Evolutionary conservation across 139 green algal species (phyloP), one percentile per base, ranked within the genome.

Genomic region (Deuterostichococcus epilithicus): DNA sequence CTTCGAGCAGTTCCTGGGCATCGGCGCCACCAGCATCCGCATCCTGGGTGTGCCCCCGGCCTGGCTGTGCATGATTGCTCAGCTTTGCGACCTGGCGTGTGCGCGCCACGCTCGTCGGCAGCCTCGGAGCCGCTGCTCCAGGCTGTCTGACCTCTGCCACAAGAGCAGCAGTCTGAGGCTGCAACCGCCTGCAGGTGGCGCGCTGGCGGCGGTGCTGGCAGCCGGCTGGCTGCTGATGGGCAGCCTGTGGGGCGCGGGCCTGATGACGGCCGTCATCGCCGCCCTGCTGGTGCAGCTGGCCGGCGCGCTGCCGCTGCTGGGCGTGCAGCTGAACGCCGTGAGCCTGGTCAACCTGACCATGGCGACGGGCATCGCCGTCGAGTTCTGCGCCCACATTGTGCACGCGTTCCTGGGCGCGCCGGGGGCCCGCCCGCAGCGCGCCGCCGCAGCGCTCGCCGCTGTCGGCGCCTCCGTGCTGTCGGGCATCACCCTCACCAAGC

Each of bases 1-100:
- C 82, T 98, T 98, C 73, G 92, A 98, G 88, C 93, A 97, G 86
- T 97, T 97, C 84, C 85, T 97, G 34, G 76, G 77, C 63, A 84
- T 93, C 20, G 73, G 34, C 3, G 52, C 18, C 52, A 63, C 52
- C 20, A 28, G 13, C 13, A 28, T 63, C 3, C 52, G 52, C 52
- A 13, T 89, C 69, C 80, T 90, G 69, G 76, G 73, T 20, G 80
- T 42, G 4, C 80, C 78, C n/a, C 75, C 68, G 13, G 4, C 75
- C 68, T 76, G 8, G 75, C 83, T 18, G 74, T 86, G n/a, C n/a
- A n/a, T n/a, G n/a, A n/a, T n/a, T n/a, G n/a, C n/a, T n/a, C n/a
- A n/a, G n/a, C n/a, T n/a, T n/a, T n/a, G n/a, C n/a, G n/a, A n/a
- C n/a, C n/a, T n/a, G n/a, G n/a, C n/a, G n/a, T n/a, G n/a, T n/a